Evolutionary conservation across 2,329 filamentous ascomycete genomes (phyloP).

Genomic region (Fusarium sp.): DNA sequence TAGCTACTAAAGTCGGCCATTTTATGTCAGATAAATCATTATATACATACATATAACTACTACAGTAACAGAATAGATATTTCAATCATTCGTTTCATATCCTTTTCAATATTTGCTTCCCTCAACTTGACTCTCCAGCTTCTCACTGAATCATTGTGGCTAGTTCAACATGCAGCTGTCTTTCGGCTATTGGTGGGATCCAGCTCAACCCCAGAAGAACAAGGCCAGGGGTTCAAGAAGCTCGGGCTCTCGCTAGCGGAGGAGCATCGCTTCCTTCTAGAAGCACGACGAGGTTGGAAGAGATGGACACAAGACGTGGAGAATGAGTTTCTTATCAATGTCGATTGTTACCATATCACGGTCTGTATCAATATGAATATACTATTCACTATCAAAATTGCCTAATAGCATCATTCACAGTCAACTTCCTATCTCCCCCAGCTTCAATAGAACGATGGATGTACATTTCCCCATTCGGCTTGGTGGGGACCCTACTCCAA

Average conservation of each 20-base stretch:
- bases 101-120: neutral
- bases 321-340: neutral
- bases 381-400: neutral
- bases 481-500: slow-evolving; percentile 12
- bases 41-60: neutral
- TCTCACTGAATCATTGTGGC: neutral
- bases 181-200: slow-evolving; percentile 28
- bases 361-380: neutral
- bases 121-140: neutral
- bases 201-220: neutral
- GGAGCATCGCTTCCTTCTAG: neutral
- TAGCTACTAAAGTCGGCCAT: neutral
- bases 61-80: neutral
- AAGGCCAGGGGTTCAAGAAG: slow-evolving; percentile 18
- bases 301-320: neutral
- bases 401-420: neutral
- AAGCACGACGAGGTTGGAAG: slow-evolving; percentile 8
- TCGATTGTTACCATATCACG: neutral
- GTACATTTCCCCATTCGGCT: slow-evolving; percentile 9
- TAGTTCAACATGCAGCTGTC: neutral
- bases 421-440: neutral
- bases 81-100: neutral
- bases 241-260: slow-evolving; percentile 30
- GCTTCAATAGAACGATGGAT: neutral
- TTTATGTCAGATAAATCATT: neutral